Evolutionary conservation across 1,284 basidiomycete genomes (phyloP).

Genomic region (Athelia psychrophila): DNA sequence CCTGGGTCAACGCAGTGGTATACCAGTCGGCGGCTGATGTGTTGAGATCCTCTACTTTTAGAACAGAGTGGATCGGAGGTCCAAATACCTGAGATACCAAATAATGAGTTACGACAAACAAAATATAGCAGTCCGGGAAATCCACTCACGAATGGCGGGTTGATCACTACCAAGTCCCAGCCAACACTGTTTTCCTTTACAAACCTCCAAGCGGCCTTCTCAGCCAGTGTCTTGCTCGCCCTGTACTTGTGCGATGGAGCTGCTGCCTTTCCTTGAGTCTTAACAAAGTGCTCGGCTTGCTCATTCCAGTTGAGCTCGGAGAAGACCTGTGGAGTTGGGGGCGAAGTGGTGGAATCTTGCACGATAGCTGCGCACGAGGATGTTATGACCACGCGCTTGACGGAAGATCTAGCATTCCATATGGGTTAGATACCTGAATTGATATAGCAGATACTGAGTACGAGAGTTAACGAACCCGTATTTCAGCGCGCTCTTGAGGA

Average conservation of each 20-base stretch:
- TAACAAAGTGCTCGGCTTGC: conserved; percentile 47
- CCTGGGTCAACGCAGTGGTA: conserved; percentile 18
- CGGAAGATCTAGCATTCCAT: conserved; percentile 29
- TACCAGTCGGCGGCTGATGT: conserved; percentile 37
- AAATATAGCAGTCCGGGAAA: conserved; percentile 21
- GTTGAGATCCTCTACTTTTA: conserved; percentile 46
- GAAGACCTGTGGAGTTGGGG: conserved; percentile 22
- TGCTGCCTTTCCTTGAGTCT: conserved; percentile 49
- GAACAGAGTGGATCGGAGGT: conserved; percentile 49
- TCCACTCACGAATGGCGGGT: conserved; percentile 50
- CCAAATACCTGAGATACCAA: conserved; percentile 12
- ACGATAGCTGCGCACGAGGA: conserved; percentile 25
- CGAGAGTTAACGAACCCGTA: conserved; percentile 37
- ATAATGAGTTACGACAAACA: conserved; percentile 22
- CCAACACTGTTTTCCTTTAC: conserved; percentile 33
- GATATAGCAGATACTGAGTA: neutral
- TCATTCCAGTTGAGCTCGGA: conserved; percentile 67
- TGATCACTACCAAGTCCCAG: conserved; percentile 56
- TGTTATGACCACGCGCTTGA: conserved; percentile 70
- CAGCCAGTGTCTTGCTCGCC: conserved; percentile 69
- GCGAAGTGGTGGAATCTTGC: conserved; percentile 1
- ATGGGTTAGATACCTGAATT: neutral
- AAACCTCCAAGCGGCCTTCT: conserved; percentile 60
- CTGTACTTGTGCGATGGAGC: conserved; percentile 43
- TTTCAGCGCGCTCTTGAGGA: conserved; percentile 53